Conservation (phyloP, 176 grass and related monocot genomes). For the Aegilops sharonensis region DNA sequence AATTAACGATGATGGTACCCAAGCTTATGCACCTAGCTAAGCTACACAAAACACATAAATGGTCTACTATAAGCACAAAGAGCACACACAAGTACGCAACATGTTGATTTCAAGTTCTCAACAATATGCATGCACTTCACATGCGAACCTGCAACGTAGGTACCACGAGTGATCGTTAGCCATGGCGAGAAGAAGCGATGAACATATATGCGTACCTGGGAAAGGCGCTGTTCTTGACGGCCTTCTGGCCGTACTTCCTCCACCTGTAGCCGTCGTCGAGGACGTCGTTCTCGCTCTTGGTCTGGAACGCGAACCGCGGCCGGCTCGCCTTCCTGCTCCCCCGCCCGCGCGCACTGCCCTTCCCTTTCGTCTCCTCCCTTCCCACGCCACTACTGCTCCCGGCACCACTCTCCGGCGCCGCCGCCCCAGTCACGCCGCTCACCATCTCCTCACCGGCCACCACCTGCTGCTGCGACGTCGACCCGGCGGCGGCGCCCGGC, state of each 20-base stretch:
- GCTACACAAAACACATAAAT: neutral
- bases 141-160: neutral
- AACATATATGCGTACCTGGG: slow-evolving; percentile 47
- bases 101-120: too few species aligned
- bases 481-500: neutral
- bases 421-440: neutral
- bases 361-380: neutral
- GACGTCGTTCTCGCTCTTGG: slow-evolving; percentile 76
- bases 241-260: slow-evolving; percentile 89
- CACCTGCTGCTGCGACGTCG: slow-evolving; percentile 3
- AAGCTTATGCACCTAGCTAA: neutral
- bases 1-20: neutral
- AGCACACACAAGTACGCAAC: neutral
- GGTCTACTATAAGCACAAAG: neutral
- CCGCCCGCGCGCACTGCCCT: neutral
- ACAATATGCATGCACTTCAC: neutral
- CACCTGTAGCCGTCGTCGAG: slow-evolving; percentile 92
- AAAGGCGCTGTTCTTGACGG: slow-evolving; percentile 71
- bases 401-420: neutral
- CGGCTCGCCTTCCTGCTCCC: slow-evolving; percentile 45
- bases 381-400: neutral
- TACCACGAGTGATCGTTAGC: neutral
- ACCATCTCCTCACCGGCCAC: neutral
- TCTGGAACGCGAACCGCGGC: slow-evolving; percentile 83
- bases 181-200: neutral